Conservation (phyloP, 768 basidiomycete species). For the Boletus rex-veris region DNA sequence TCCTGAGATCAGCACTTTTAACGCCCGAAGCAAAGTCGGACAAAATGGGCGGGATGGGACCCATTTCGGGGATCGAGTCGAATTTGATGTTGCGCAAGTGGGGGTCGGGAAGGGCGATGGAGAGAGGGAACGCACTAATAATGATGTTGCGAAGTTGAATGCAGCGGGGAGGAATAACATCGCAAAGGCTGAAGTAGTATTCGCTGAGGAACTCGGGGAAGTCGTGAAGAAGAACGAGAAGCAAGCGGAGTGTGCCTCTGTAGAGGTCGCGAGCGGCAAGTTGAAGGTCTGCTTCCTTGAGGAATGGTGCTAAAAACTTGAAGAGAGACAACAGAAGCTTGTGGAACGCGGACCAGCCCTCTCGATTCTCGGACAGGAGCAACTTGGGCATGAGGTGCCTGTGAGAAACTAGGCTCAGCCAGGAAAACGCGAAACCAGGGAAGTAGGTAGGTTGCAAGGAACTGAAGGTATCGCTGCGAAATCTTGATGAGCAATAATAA, state of each 20-base stretch:
- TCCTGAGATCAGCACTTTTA: conserved; percentile 74
- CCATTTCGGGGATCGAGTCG: conserved; percentile 84
- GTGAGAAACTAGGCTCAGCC: conserved; percentile 96
- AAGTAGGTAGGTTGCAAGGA: conserved; percentile 95
- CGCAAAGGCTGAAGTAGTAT: conserved; percentile 94
- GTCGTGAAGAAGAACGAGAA: conserved; percentile 95
- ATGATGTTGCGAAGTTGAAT: conserved; percentile 96
- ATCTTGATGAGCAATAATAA: neutral
- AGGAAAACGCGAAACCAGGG: conserved; percentile 97
- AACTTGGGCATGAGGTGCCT: conserved; percentile 97
- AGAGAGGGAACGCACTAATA: conserved; percentile 89
- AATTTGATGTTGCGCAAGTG: conserved; percentile 71
- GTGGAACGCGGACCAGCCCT: conserved; percentile 97
- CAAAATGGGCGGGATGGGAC: conserved; percentile 84
- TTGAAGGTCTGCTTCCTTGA: conserved; percentile 77
- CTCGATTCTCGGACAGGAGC: conserved; percentile 80
- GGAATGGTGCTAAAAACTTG: conserved; percentile 90
- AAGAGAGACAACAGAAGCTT: conserved; percentile 90
- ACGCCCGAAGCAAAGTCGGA: conserved; percentile 88
- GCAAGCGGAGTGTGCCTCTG: conserved; percentile 83
- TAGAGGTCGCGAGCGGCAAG: conserved; percentile 83
- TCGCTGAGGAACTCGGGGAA: conserved; percentile 98
- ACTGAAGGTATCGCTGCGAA: conserved; percentile 83
- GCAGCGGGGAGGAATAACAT: conserved; percentile 88
- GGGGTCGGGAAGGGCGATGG: conserved; percentile 80